Conservation (phyloP, 805 yeast species). For the Suhomyces emberorum region DNA sequence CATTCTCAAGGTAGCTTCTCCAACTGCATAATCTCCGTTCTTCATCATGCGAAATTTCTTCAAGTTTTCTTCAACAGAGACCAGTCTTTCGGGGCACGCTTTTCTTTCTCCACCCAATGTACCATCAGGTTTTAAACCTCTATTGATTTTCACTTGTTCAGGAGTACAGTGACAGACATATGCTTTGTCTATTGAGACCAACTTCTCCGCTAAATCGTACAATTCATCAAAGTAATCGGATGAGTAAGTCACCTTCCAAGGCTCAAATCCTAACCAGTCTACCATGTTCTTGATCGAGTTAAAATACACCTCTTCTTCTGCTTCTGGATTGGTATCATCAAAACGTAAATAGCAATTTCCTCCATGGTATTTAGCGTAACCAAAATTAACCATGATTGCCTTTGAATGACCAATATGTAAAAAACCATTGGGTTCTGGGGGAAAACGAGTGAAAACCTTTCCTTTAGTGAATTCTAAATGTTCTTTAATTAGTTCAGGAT, state of each 20-base stretch:
- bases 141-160: conserved; percentile 82
- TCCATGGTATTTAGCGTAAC: conserved; percentile 83
- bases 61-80: conserved; percentile 71
- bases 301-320: conserved; percentile 91
- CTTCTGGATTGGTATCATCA: conserved; percentile 98
- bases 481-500: conserved; percentile 76
- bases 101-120: conserved; percentile 89
- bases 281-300: conserved; percentile 81
- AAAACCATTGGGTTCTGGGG: conserved; percentile 98
- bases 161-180: conserved; percentile 93
- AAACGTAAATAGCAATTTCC: conserved; percentile 91
- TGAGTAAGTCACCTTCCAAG: conserved; percentile 93
- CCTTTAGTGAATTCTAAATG: conserved; percentile 81
- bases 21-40: conserved; percentile 83
- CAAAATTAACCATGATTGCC: conserved; percentile 97
- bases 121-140: conserved; percentile 92
- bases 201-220: conserved; percentile 82
- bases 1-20: conserved; percentile 95
- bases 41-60: conserved; percentile 85
- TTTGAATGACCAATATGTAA: conserved; percentile 97
- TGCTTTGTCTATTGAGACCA: conserved; percentile 69
- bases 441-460: conserved; percentile 88
- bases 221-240: conserved; percentile 91
- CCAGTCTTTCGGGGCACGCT: conserved; percentile 74
- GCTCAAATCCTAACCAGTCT: conserved; percentile 89